Base-by-base conservation (phyloP, 1,284 basidiomycete genomes). In the Athelia psychrophila region DNA sequence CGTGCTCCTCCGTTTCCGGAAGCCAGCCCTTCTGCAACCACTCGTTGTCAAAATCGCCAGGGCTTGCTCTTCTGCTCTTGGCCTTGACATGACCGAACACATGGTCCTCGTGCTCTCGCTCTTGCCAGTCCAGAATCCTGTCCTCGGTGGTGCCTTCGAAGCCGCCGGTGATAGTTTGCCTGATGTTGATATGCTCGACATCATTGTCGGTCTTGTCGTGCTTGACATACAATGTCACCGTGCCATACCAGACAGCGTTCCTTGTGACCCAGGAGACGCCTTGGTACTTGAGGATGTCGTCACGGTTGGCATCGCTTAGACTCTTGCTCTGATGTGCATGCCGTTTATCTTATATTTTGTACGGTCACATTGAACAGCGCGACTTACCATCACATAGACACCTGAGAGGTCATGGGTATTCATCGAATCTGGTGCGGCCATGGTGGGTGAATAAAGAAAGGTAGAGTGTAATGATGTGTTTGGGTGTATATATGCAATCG, bases 11-110 rank as follows among this genome's bases (percentile, higher is more conserved):
- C 9, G 80, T 80, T 56, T 85, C 83, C 5, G 68, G 60, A 4
- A 77, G 78, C 83, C 83, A 85, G 33, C 65, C 76, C 44, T 67
- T 68, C 64, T 75, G 79, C 56, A 85, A 64, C 61, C 75, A 84
- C 40, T 73, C 73, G 46, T 77, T 71, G 15, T 77, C 68, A 16
- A 86, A 63, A 24, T 80, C 77, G 0, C 74, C 73, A 10, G 74
- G 63, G 51, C 74, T 71, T 20, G 75, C 62, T 55, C 79, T 72
- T 60, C 79, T 72, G 6, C 79, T 76, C 61, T 76, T 81, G 47
- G 73, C 78, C 18, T 69, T 55, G 25, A 78, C 64, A 8, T 56
- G 15, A 5, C 79, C 79, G 59, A 79, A 81, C 23, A 77, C 44
- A 30, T 69, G 56, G 56, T 80, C 74, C 3, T 67, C 51, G n/a